Evolutionary conservation across 257 asterid genomes (phyloP).

Genomic region (Solanum sejunctum): DNA sequence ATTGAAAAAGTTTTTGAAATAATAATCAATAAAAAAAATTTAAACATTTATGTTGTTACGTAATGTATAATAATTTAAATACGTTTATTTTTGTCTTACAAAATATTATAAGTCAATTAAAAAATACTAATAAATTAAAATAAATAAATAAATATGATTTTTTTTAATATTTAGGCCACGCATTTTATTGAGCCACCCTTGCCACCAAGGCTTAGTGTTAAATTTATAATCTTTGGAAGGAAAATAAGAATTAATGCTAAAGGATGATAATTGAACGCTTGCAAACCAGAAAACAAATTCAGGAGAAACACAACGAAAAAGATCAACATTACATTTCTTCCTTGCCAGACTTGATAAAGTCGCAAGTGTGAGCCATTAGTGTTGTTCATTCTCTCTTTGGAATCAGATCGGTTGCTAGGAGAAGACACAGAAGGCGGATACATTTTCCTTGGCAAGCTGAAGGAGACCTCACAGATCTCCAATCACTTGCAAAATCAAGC

Average conservation of each 20-base stretch:
- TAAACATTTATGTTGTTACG: too few relatives aligned
- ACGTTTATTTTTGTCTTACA: too few relatives aligned
- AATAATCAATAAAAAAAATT: too few relatives aligned
- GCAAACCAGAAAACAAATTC: neutral
- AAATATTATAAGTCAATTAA: too few relatives aligned
- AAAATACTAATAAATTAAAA: too few relatives aligned
- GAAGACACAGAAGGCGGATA: slow-evolving; percentile 14
- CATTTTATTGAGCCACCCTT: too few relatives aligned
- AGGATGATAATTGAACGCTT: neutral
- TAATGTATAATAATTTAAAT: too few relatives aligned
- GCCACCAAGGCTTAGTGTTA: neutral
- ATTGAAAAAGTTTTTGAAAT: too few relatives aligned
- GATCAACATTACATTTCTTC: slow-evolving; percentile 33
- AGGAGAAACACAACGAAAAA: neutral
- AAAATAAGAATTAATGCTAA: neutral
- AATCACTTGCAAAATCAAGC: neutral
- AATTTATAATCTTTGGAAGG: neutral
- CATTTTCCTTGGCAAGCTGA: slow-evolving; percentile 9
- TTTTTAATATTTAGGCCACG: too few relatives aligned
- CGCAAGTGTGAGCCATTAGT: slow-evolving; percentile 15
- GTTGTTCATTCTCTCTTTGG: slow-evolving; percentile 2
- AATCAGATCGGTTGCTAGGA: neutral
- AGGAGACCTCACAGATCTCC: neutral
- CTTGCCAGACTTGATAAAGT: slow-evolving; percentile 41
- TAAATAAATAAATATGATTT: too few relatives aligned